Evolutionary conservation across 345 rosid genomes (phyloP).

Genomic region (Murraya paniculata): DNA sequence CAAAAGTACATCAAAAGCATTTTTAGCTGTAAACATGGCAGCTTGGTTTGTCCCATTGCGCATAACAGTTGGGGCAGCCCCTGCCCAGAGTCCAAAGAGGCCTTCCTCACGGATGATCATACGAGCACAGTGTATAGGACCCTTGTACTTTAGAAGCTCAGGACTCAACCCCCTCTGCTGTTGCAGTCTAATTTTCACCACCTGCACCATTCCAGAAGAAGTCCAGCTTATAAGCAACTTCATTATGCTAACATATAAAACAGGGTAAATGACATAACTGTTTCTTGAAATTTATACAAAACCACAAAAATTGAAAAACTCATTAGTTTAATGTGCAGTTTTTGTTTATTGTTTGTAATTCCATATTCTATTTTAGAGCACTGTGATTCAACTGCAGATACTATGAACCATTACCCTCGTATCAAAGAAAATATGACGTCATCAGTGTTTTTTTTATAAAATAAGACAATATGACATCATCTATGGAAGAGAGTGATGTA

Average conservation of each 20-base stretch:
- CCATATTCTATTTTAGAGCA: background rate
- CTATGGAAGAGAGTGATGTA: background rate
- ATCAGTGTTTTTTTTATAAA: too few species aligned
- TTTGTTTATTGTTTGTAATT: background rate
- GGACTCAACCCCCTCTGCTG: slow-evolving; percentile 88
- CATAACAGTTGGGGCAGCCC: slow-evolving; percentile 96
- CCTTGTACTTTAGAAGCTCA: slow-evolving; percentile 81
- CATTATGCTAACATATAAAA: background rate
- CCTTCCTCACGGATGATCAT: slow-evolving; percentile 70
- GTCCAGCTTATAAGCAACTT: slow-evolving; percentile 8
- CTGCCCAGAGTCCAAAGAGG: slow-evolving; percentile 87
- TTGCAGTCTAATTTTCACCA: slow-evolving; percentile 92
- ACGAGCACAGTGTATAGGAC: slow-evolving; percentile 85
- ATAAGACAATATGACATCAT: background rate
- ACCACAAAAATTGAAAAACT: background rate
- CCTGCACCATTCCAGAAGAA: slow-evolving; percentile 42
- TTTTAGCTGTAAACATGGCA: slow-evolving; percentile 92
- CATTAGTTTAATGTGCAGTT: background rate
- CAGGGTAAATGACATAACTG: background rate
- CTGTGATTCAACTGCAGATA: background rate
- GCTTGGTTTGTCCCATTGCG: slow-evolving; percentile 98
- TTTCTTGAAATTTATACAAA: background rate
- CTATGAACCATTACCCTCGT: background rate
- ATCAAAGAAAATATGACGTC: background rate
- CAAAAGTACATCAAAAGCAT: slow-evolving; percentile 68